Evolutionary conservation across 2,329 filamentous ascomycete species (phyloP).

Genomic region (Fusarium sp.): DNA sequence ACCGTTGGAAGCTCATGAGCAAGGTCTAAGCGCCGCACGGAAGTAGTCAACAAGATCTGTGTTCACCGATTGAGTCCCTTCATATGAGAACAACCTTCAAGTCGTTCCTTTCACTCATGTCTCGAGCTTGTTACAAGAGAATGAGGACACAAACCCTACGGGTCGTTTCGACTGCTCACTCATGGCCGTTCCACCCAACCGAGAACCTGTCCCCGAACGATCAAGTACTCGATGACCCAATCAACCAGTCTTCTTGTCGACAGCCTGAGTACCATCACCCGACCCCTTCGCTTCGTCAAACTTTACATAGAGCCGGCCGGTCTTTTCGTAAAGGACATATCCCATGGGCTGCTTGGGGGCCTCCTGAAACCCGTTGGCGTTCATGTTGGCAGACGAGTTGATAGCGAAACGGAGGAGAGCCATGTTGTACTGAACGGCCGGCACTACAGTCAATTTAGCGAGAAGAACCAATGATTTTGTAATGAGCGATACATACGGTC

Average conservation of each 20-base stretch:
- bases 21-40: background rate
- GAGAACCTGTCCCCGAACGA: background rate
- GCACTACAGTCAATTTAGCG: background rate
- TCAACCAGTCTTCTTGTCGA: background rate
- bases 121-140: background rate
- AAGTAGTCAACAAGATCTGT: background rate
- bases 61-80: background rate
- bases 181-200: background rate
- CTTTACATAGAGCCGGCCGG: background rate
- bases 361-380: background rate
- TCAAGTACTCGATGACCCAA: background rate
- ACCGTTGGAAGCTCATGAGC: background rate
- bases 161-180: background rate
- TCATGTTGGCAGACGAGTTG: background rate
- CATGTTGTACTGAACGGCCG: background rate
- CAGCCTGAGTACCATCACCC: background rate
- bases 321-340: background rate
- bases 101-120: background rate
- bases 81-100: background rate
- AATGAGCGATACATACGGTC: background rate
- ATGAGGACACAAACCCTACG: background rate
- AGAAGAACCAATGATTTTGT: background rate
- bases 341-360: background rate
- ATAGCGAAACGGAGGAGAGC: background rate
- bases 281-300: background rate